phyloP scores from a whole-genome alignment of 2,329 filamentous ascomycete species.

The Cercospora citrullina region DNA sequence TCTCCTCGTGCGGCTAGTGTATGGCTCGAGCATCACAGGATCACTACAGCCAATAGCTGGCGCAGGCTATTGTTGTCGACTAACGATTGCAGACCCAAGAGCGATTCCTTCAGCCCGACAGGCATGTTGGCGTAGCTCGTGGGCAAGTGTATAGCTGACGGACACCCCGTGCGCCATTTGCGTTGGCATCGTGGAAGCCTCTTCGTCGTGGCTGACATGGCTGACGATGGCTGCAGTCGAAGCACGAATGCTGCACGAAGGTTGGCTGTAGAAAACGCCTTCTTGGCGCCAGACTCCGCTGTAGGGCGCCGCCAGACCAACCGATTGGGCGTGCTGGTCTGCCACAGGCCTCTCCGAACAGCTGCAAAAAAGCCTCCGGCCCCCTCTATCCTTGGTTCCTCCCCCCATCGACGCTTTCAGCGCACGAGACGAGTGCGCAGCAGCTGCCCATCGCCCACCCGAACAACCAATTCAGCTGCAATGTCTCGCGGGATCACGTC shows the following conservation, averaged over 20 bases:
- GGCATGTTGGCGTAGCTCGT: not conserved
- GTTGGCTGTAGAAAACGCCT: slow-evolving; percentile 3
- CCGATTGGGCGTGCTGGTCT: slow-evolving; percentile 4
- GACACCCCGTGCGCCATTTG: slow-evolving; percentile 12
- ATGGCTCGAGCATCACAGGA: not conserved
- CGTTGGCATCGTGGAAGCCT: slow-evolving; percentile 5
- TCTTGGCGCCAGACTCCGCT: not conserved
- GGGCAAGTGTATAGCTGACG: not conserved
- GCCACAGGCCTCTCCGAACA: slow-evolving; percentile 12
- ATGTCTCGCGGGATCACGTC: not conserved
- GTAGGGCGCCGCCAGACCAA: not conserved
- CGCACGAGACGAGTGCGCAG: not conserved
- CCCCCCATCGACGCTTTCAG: not conserved
- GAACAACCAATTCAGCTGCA: not conserved
- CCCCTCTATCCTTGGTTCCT: not conserved
- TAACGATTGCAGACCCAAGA: not conserved
- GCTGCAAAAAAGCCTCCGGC: not conserved
- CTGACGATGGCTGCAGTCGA: slow-evolving; percentile 1
- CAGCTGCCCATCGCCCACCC: not conserved
- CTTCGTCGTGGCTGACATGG: slow-evolving; percentile 9
- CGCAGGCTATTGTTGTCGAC: slow-evolving; percentile 1
- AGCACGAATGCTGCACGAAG: not conserved
- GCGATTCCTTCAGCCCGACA: slow-evolving; percentile 10
- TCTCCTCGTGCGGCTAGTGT: not conserved
- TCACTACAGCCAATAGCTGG: not conserved